phyloP scores from a whole-genome alignment of 805 yeast species.

The Yamadazyma tumulicola region DNA sequence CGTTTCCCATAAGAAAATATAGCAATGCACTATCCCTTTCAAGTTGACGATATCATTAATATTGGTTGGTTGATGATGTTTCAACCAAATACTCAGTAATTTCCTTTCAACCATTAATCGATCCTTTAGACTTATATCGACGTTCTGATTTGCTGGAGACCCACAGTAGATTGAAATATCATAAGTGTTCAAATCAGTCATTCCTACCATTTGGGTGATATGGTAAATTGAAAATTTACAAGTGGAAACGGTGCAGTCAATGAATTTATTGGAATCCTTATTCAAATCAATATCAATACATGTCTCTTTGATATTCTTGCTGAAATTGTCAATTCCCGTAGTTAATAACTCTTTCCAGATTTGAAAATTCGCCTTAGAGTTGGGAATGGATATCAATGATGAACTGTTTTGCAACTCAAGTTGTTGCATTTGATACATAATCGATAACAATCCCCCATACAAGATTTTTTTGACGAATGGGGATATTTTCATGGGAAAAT shows the following conservation, averaged over 20 bases:
- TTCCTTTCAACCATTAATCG: constrained; percentile 30
- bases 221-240: constrained; percentile 58
- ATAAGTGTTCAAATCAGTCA: constrained; percentile 65
- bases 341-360: constrained; percentile 70
- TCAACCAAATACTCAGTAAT: constrained; percentile 30
- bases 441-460: constrained; percentile 24
- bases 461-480: constrained; percentile 62
- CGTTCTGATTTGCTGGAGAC: constrained; percentile 71
- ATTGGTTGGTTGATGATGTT: constrained; percentile 5
- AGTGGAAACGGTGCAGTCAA: constrained; percentile 8
- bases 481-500: constrained; percentile 17
- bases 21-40: constrained; percentile 37
- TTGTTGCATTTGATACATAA: constrained; percentile 29
- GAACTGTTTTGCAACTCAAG: constrained; percentile 42
- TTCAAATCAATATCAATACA: constrained; percentile 7
- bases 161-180: constrained; percentile 80
- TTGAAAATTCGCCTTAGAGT: constrained; percentile 13
- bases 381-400: constrained; percentile 21
- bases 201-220: constrained; percentile 61
- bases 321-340: constrained; percentile 61
- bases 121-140: constrained; percentile 34
- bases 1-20: constrained; percentile 37
- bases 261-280: constrained; percentile 7
- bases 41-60: constrained; percentile 27
- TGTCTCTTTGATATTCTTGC: constrained; percentile 4